phyloP scores from a whole-genome alignment of 2,329 filamentous ascomycete genomes.

The Botrytis pseudocinerea region DNA sequence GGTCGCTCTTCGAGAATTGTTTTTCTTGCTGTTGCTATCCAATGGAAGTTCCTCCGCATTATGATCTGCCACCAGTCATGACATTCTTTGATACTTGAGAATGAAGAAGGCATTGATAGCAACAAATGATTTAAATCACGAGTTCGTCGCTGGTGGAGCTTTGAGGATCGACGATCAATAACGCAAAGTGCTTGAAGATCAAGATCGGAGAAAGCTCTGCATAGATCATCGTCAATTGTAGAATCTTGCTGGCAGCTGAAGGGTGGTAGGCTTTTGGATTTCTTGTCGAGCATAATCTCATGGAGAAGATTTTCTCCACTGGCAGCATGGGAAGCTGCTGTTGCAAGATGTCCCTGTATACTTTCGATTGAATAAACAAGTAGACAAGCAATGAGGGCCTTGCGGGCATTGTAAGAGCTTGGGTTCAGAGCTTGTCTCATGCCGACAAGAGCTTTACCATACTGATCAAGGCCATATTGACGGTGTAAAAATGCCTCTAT shows the following conservation, averaged over 20 bases:
- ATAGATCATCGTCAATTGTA: constrained; percentile 21
- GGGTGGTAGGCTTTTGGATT: background rate
- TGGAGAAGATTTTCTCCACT: constrained; percentile 22
- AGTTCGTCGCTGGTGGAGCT: background rate
- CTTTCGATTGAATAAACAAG: constrained; percentile 27
- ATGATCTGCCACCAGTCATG: constrained; percentile 25
- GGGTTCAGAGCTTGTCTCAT: constrained; percentile 22
- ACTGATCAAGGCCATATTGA: constrained; percentile 21
- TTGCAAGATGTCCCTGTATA: constrained; percentile 21
- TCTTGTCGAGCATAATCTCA: background rate
- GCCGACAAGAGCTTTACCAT: constrained; percentile 19
- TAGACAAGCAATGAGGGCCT: constrained; percentile 23
- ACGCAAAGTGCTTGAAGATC: constrained; percentile 23
- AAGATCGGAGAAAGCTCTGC: constrained; percentile 17
- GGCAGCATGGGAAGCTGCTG: constrained; percentile 20
- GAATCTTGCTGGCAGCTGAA: background rate
- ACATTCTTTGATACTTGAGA: constrained; percentile 23
- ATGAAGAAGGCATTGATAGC: constrained; percentile 19
- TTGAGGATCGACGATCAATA: constrained; percentile 9
- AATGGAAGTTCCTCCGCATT: constrained; percentile 26
- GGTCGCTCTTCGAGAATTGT: background rate
- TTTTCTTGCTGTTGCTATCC: constrained; percentile 14
- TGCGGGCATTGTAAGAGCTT: constrained; percentile 12
- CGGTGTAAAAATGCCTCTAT: constrained; percentile 11
- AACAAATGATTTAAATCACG: constrained; percentile 8